Conservation (phyloP, 176 grass and related monocot species). For the Elymus sibiricus region DNA sequence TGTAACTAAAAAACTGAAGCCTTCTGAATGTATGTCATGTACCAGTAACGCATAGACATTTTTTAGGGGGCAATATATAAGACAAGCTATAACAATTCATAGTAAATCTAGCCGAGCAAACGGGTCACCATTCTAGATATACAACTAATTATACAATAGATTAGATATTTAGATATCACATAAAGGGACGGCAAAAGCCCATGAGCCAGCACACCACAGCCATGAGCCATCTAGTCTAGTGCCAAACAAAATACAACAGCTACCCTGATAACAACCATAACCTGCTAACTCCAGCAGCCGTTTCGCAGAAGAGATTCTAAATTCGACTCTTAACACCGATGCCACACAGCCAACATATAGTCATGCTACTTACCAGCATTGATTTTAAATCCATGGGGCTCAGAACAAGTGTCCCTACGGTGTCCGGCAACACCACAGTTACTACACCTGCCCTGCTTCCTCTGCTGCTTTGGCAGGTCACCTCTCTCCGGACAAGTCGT, state of each 20-base stretch:
- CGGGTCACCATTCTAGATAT: neutral
- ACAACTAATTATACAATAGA: neutral
- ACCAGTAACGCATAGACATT: no score
- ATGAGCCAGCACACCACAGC: no score
- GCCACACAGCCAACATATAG: no score
- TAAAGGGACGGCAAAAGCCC: neutral
- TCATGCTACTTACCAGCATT: neutral
- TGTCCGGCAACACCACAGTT: neutral
- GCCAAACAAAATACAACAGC: no score
- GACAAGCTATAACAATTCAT: neutral
- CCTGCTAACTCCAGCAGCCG: neutral
- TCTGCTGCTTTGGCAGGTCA: neutral
- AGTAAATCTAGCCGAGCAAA: neutral
- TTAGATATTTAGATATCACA: neutral
- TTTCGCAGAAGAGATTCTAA: neutral
- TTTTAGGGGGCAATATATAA: no score
- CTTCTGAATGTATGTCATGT: no score
- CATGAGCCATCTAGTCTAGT: no score
- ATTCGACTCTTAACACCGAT: neutral
- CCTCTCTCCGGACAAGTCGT: neutral
- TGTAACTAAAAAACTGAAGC: no score
- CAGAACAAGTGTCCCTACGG: neutral
- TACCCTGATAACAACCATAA: no score
- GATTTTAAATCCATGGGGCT: neutral
- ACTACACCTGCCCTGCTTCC: neutral